Evolutionary conservation across 2,329 filamentous ascomycete genomes (phyloP).

Genomic region (Aureobasidium sp.): DNA sequence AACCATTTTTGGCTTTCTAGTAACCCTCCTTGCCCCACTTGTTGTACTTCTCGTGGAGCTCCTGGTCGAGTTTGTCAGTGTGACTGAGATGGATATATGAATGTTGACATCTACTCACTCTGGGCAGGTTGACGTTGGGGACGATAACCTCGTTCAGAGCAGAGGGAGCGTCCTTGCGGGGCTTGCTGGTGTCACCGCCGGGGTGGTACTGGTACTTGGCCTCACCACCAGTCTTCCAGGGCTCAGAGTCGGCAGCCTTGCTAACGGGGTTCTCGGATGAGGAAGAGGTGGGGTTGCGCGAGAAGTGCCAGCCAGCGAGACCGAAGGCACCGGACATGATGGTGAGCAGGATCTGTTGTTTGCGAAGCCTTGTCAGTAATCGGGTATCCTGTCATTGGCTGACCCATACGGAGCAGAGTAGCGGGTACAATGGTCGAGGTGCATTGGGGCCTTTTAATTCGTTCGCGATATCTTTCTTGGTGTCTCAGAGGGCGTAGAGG

Average conservation of each 20-base stretch:
- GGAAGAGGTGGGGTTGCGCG: conserved; percentile 74
- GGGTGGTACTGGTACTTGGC: conserved; percentile 65
- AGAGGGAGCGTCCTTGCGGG: conserved; percentile 83
- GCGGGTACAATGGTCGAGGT: neutral
- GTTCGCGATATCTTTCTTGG: neutral
- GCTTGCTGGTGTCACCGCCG: conserved; percentile 68
- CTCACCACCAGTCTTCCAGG: conserved; percentile 68
- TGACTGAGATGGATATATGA: neutral
- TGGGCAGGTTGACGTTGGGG: conserved; percentile 86
- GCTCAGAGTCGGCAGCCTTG: conserved; percentile 72
- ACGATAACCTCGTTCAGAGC: conserved; percentile 92
- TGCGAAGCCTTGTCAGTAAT: neutral
- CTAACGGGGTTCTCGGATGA: conserved; percentile 74
- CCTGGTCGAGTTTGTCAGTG: conserved; percentile 40
- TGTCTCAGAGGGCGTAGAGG: neutral
- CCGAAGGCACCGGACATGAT: conserved; percentile 86
- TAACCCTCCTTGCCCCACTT: conserved; percentile 99
- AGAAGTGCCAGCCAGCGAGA: conserved; percentile 85
- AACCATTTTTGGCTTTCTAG: conserved; percentile 32
- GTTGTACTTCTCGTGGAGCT: conserved; percentile 95
- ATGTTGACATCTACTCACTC: conserved; percentile 48
- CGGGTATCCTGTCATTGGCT: neutral
- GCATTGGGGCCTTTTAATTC: neutral
- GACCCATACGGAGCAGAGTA: neutral
- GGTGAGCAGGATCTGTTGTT: conserved; percentile 71